phyloP scores from a whole-genome alignment of 2,329 filamentous ascomycete genomes.

The Ophiostoma ulmi region DNA sequence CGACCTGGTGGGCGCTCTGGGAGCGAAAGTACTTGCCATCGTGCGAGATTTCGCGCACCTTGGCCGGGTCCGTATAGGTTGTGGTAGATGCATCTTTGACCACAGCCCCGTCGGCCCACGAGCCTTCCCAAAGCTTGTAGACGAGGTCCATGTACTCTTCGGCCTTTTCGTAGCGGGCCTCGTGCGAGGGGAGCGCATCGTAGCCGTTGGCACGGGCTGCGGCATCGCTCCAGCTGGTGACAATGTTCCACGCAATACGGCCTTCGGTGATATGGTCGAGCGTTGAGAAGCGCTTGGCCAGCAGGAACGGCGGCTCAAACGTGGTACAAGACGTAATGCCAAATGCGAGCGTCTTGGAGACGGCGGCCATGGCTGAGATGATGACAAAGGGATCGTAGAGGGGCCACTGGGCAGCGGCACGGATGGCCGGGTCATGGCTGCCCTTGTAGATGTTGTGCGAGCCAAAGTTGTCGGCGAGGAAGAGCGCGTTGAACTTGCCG shows the following conservation, averaged over 20 bases:
- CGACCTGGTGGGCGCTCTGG: conserved; percentile 10
- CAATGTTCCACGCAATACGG: conserved; percentile 27
- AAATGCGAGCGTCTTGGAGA: conserved; percentile 24
- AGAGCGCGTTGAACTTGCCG: conserved; percentile 21
- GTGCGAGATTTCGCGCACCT: conserved; percentile 22
- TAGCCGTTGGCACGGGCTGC: conserved; percentile 25
- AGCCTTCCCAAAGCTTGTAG: conserved; percentile 23
- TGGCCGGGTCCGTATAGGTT: conserved; percentile 17
- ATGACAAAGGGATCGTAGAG: conserved; percentile 22
- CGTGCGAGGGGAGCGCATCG: conserved; percentile 24
- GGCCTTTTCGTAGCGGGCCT: conserved; percentile 26
- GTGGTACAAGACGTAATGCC: conserved; percentile 22
- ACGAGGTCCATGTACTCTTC: conserved; percentile 17
- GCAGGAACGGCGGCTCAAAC: conserved; percentile 20
- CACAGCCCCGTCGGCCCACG: conserved; percentile 21
- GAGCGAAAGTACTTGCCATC: conserved; percentile 19
- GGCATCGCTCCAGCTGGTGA: conserved; percentile 26
- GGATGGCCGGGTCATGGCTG: conserved; percentile 21
- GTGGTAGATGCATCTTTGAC: conserved; percentile 14
- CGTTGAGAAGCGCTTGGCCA: conserved; percentile 23
- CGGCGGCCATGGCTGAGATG: conserved; percentile 25
- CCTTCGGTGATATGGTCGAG: conserved; percentile 25
- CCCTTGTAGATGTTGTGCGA: conserved; percentile 21
- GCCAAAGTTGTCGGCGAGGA: conserved; percentile 23
- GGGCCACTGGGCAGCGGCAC: conserved; percentile 20